These are phyloP conservation scores for Priceomyces fermenticarens DNA, from an alignment of 805 yeast genomes.

Conservation along the genomic window DNA sequence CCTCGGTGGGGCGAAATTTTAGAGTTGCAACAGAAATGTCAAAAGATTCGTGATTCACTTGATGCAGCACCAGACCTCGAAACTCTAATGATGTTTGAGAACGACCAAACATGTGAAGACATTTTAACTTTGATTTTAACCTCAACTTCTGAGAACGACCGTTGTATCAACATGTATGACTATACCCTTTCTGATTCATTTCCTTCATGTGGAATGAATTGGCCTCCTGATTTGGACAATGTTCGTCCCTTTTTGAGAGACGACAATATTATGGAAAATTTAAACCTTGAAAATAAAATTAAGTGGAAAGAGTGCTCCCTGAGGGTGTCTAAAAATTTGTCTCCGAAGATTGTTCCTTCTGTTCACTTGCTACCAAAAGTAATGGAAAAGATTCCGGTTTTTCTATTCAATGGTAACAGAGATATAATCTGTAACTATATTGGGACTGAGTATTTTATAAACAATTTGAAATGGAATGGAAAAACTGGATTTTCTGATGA, in stretches of 20 bases:
- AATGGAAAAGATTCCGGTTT: conserved; percentile 55
- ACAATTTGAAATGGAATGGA: conserved; percentile 64
- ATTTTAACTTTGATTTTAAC: conserved; percentile 40
- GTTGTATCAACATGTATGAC: conserved; percentile 84
- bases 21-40: conserved; percentile 57
- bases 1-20: conserved; percentile 41
- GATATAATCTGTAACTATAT: conserved; percentile 84
- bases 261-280: conserved; percentile 43
- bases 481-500: conserved; percentile 47
- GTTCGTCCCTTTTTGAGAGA: conserved; percentile 51
- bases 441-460: conserved; percentile 70
- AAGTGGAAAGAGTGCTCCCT: conserved; percentile 79
- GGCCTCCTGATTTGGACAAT: conserved; percentile 68
- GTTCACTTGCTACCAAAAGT: conserved; percentile 65
- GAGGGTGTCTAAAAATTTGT: conserved; percentile 51
- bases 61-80: conserved; percentile 15
- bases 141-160: conserved; percentile 39
- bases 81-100: conserved; percentile 18
- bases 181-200: conserved; percentile 63
- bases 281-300: conserved; percentile 45
- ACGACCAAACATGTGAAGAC: conserved; percentile 43
- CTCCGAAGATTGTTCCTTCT: conserved; percentile 54
- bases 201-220: conserved; percentile 88
- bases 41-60: conserved; percentile 42
- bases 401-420: conserved; percentile 82